Evolutionary conservation across 140 eudicot genomes (phyloP).

Genomic region (Bidens hawaiensis): DNA sequence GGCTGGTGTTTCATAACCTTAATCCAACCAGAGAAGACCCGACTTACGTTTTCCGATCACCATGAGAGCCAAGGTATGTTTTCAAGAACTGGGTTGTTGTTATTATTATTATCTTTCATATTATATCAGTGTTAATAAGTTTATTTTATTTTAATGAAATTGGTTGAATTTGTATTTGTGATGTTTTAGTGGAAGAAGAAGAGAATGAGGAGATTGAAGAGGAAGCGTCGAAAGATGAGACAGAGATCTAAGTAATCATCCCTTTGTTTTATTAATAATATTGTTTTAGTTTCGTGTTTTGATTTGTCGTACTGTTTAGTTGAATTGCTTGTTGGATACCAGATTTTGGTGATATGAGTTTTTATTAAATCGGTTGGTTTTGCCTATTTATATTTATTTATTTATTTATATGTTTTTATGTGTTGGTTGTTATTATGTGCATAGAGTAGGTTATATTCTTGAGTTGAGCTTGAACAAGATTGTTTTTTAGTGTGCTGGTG

Average conservation of each 20-base stretch:
- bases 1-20: constrained; percentile 30
- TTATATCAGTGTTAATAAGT: neutral
- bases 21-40: neutral
- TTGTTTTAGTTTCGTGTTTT: neutral
- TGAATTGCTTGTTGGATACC: neutral
- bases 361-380: neutral
- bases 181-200: constrained; percentile 62
- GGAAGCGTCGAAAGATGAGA: constrained; percentile 86
- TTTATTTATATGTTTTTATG: no score
- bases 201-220: constrained; percentile 76
- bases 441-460: no score
- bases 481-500: no score
- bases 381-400: no score
- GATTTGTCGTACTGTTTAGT: neutral
- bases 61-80: constrained; percentile 43
- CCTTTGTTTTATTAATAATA: constrained; percentile 14
- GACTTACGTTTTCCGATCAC: constrained; percentile 4
- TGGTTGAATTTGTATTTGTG: neutral
- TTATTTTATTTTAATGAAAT: neutral
- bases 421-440: neutral
- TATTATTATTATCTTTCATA: no score
- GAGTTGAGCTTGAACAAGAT: no score
- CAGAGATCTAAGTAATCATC: constrained; percentile 61
- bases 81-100: neutral
- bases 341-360: neutral